These are phyloP conservation scores for Backusella luteola DNA, from an alignment of 192 early-diverging fungal species.

Conservation along the genomic window DNA sequence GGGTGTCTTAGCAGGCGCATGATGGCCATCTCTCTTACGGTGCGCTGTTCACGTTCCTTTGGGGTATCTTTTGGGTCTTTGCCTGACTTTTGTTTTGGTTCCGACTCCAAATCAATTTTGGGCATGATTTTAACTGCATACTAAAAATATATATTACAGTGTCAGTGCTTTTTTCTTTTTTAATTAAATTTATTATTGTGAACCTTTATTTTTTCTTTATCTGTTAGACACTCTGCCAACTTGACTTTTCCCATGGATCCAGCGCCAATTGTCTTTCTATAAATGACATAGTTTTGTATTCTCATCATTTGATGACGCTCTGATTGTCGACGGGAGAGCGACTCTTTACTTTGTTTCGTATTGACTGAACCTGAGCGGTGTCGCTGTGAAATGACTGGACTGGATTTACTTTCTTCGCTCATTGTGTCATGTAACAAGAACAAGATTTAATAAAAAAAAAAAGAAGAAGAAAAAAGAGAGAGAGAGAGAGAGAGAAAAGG, in stretches of 20 bases:
- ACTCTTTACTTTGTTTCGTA: background rate
- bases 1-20: slow-evolving; percentile 81
- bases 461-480: background rate
- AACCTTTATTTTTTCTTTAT: slow-evolving; percentile 20
- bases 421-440: background rate
- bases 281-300: slow-evolving; percentile 34
- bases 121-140: slow-evolving; percentile 68
- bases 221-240: slow-evolving; percentile 31
- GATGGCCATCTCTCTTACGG: slow-evolving; percentile 68
- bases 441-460: background rate
- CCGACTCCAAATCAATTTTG: slow-evolving; percentile 20
- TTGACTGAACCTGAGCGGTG: background rate
- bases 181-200: background rate
- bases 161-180: background rate
- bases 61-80: slow-evolving; percentile 39
- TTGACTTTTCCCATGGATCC: slow-evolving; percentile 42
- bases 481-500: background rate
- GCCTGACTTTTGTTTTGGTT: background rate
- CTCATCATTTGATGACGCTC: slow-evolving; percentile 21
- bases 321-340: slow-evolving; percentile 7
- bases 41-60: slow-evolving; percentile 53
- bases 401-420: slow-evolving; percentile 1
- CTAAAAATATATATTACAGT: slow-evolving; percentile 20
- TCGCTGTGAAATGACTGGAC: background rate
- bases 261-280: slow-evolving; percentile 31